Evolutionary conservation across 768 basidiomycete species (phyloP).

Genomic region (Hypholoma sublateritium): DNA sequence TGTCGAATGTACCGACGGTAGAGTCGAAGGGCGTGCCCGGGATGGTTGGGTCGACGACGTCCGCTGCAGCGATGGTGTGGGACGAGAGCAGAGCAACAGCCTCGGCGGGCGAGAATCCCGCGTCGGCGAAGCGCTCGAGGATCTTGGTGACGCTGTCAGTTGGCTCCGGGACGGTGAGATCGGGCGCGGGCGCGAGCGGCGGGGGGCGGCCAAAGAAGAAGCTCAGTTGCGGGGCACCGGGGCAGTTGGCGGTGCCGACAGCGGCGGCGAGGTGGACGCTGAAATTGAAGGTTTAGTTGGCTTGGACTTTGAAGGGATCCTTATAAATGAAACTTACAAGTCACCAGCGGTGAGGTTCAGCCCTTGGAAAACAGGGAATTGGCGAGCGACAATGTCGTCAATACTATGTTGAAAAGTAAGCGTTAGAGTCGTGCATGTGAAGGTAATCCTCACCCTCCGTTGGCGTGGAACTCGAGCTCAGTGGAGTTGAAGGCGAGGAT

Average conservation of each 20-base stretch:
- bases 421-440: background rate
- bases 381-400: slow-evolving; percentile 19
- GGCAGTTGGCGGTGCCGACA: slow-evolving; percentile 34
- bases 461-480: slow-evolving; percentile 6
- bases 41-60: slow-evolving; percentile 25
- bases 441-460: slow-evolving; percentile 12
- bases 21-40: slow-evolving; percentile 35
- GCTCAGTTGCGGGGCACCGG: slow-evolving; percentile 33
- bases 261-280: slow-evolving; percentile 25
- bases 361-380: slow-evolving; percentile 21
- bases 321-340: slow-evolving; percentile 16
- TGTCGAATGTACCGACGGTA: slow-evolving; percentile 25
- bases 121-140: slow-evolving; percentile 27
- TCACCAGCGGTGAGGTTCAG: slow-evolving; percentile 19
- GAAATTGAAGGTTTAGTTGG: background rate
- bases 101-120: slow-evolving; percentile 25
- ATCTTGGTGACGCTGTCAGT: slow-evolving; percentile 25
- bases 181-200: slow-evolving; percentile 21
- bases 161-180: slow-evolving; percentile 24
- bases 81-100: slow-evolving; percentile 26
- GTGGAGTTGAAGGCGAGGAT: slow-evolving; percentile 10
- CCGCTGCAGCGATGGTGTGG: slow-evolving; percentile 29
- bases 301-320: background rate
- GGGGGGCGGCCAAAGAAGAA: slow-evolving; percentile 31
- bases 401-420: slow-evolving; percentile 14